Percentiles rank a stretch among this genome's conserved stretches.
These are phyloP conservation scores for Barnettozyma pratensis DNA, from an alignment of 805 yeast genomes.

Conservation along the genomic window DNA sequence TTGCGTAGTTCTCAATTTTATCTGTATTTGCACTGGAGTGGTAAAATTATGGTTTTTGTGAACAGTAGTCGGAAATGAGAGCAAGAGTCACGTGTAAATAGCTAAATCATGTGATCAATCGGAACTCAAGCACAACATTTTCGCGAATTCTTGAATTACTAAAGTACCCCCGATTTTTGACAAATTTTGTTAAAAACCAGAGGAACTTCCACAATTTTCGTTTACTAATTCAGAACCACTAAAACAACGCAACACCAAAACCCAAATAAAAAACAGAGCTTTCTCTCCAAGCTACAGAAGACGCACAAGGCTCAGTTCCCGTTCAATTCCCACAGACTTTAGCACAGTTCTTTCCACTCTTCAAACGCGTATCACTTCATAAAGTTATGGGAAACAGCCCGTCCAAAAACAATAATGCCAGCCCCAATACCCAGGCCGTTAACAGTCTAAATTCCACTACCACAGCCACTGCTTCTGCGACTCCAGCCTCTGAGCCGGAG, in stretches of 20 bases:
- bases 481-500: slow-evolving; percentile 34
- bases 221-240: background rate
- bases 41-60: background rate
- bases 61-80: background rate
- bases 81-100: background rate
- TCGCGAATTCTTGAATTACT: too few species aligned
- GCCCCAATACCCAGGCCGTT: slow-evolving; percentile 30
- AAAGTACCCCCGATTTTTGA: background rate
- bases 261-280: too few species aligned
- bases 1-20: too few species aligned
- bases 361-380: background rate
- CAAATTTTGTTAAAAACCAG: background rate
- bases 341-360: background rate
- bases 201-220: background rate
- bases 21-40: background rate
- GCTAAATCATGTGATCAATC: too few species aligned
- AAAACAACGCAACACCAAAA: too few species aligned
- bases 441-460: slow-evolving; percentile 27
- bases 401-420: slow-evolving; percentile 36
- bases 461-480: slow-evolving; percentile 20
- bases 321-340: too few species aligned
- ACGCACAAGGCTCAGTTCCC: too few species aligned
- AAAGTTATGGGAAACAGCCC: slow-evolving; percentile 60
- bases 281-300: too few species aligned
- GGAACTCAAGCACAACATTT: too few species aligned